Evolutionary conservation across 2,329 filamentous ascomycete species (phyloP).

Genomic region (Penicillium sp.): DNA sequence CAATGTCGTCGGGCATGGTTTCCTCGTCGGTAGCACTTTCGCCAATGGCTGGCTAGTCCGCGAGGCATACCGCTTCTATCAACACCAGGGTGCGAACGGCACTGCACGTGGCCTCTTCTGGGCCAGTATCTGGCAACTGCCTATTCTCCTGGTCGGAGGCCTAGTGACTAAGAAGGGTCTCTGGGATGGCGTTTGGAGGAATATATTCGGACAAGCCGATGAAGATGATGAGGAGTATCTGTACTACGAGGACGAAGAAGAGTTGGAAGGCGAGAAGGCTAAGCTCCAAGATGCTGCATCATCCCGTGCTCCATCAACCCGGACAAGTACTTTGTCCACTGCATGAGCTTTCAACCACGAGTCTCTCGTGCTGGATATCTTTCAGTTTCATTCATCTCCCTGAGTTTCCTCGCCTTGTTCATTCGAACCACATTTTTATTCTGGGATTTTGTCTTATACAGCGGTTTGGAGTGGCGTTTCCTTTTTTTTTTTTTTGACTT

Average conservation of each 20-base stretch:
- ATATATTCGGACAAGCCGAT: constrained; percentile 59
- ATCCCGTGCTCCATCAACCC: constrained; percentile 4
- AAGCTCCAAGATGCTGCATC: neutral
- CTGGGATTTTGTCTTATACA: constrained; percentile 20
- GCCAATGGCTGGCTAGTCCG: constrained; percentile 83
- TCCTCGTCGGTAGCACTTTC: constrained; percentile 74
- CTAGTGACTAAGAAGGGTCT: constrained; percentile 92
- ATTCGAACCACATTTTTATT: constrained; percentile 5
- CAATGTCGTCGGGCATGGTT: constrained; percentile 82
- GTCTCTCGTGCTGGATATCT: neutral
- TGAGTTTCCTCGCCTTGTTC: neutral
- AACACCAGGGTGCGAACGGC: constrained; percentile 71
- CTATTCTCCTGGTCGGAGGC: constrained; percentile 82
- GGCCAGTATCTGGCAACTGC: constrained; percentile 96
- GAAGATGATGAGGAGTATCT: constrained; percentile 56
- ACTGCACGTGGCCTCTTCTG: constrained; percentile 86
- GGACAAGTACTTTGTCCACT: constrained; percentile 18
- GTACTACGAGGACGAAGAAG: constrained; percentile 58
- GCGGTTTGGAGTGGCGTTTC: constrained; percentile 26
- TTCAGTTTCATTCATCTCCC: neutral
- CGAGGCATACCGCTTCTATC: constrained; percentile 81
- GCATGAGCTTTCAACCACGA: constrained; percentile 8
- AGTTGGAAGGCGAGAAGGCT: constrained; percentile 15
- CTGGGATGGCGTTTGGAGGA: constrained; percentile 78
- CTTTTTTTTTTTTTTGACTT: constrained; percentile 9